Evolutionary conservation across 148 eudicot species (phyloP).

Genomic region (Limonium bicolor): DNA sequence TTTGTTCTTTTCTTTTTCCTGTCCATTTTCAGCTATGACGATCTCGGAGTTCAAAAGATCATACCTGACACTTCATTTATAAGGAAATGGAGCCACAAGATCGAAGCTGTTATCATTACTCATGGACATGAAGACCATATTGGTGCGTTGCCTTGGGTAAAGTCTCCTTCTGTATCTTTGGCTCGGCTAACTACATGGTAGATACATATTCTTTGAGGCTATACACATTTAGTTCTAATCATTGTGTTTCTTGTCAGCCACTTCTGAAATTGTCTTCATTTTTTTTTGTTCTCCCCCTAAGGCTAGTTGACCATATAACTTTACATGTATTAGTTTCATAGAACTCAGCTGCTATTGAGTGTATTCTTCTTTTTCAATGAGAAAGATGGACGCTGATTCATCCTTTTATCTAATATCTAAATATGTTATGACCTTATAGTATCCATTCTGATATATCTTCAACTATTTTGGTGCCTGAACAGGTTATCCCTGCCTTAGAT

Average conservation of each 20-base stretch:
- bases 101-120: slow-evolving; percentile 94
- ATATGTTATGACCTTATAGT: not conserved
- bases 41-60: slow-evolving; percentile 93
- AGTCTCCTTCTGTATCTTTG: slow-evolving; percentile 29
- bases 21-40: slow-evolving; percentile 52
- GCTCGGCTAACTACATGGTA: slow-evolving; percentile 2
- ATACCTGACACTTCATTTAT: slow-evolving; percentile 91
- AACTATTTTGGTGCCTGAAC: slow-evolving; percentile 13
- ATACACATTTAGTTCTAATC: too few species aligned
- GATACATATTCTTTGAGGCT: too few species aligned
- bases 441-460: not conserved
- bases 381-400: too few species aligned
- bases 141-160: slow-evolving; percentile 99
- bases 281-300: too few species aligned
- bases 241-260: too few species aligned
- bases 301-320: too few species aligned
- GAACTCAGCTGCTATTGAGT: too few species aligned
- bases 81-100: slow-evolving; percentile 91
- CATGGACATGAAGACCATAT: slow-evolving; percentile 99
- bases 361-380: too few species aligned
- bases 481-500: slow-evolving; percentile 97
- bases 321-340: too few species aligned
- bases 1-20: slow-evolving; percentile 1
- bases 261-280: too few species aligned
- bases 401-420: not conserved